Conservation (phyloP, 129 eudicot genomes). For the Sambucus nigra region DNA sequence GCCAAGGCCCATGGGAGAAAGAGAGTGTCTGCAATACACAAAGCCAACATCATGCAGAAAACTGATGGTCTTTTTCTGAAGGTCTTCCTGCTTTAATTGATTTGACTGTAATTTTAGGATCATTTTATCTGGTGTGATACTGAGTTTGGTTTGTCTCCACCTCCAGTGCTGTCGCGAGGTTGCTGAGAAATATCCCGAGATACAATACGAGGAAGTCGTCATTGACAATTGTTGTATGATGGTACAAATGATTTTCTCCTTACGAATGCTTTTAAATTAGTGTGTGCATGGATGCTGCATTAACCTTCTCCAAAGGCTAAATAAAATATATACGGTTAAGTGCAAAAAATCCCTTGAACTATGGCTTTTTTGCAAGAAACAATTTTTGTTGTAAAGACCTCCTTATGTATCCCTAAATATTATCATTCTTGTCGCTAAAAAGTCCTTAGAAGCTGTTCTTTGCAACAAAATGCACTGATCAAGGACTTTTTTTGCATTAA, state of each 20-base stretch:
- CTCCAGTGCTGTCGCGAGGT: conserved; percentile 95
- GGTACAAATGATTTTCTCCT: conserved; percentile 35
- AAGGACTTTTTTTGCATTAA: no score
- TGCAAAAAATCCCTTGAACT: no score
- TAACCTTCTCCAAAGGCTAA: no score
- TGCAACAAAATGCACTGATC: no score
- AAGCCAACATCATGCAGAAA: conserved; percentile 98
- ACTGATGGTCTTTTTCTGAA: conserved; percentile 93
- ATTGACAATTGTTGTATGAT: conserved; percentile 98
- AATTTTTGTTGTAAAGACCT: no score
- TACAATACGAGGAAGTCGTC: conserved; percentile 89
- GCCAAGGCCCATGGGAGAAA: conserved; percentile 85
- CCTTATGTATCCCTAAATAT: no score
- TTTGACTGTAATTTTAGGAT: background rate
- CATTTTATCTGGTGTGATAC: conserved; percentile 2
- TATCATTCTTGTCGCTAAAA: no score
- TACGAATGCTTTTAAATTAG: no score
- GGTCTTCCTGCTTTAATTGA: conserved; percentile 22
- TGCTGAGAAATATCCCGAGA: conserved; percentile 96
- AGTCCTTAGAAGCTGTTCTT: no score
- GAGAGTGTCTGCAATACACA: conserved; percentile 95
- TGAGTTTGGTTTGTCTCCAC: conserved; percentile 7
- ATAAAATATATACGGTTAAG: no score
- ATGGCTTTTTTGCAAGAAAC: no score
- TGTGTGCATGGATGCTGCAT: no score